These are phyloP conservation scores for Amylocystis lapponica DNA, from an alignment of 768 basidiomycete genomes.

Conservation along the genomic window DNA sequence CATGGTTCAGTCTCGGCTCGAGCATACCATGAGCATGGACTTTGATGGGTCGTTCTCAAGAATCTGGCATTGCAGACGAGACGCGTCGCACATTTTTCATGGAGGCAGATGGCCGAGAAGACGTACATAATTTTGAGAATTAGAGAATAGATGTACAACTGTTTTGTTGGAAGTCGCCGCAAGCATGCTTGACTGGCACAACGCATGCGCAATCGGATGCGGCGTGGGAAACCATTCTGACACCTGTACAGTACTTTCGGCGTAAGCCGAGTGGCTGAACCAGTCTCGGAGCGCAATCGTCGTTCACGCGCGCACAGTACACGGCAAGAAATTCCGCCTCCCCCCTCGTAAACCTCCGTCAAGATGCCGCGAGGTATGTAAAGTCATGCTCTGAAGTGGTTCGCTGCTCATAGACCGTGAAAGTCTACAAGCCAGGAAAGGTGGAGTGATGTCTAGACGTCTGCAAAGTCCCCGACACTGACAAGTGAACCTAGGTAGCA, in stretches of 20 bases:
- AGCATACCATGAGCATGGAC: too few relatives aligned
- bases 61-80: too few relatives aligned
- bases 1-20: too few relatives aligned
- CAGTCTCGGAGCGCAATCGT: constrained; percentile 1
- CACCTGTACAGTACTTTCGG: constrained; percentile 20
- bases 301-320: neutral
- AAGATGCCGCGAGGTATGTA: constrained; percentile 39
- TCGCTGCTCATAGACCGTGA: constrained; percentile 6
- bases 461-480: constrained; percentile 4
- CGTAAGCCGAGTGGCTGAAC: constrained; percentile 21
- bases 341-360: constrained; percentile 16
- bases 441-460: constrained; percentile 33
- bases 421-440: constrained; percentile 96
- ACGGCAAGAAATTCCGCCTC: constrained; percentile 10
- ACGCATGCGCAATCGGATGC: too few relatives aligned
- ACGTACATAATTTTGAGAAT: too few relatives aligned
- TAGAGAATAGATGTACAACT: too few relatives aligned
- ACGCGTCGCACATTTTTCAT: too few relatives aligned
- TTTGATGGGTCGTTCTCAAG: too few relatives aligned
- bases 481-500: constrained; percentile 54
- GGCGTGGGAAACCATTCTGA: too few relatives aligned
- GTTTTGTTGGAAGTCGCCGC: too few relatives aligned
- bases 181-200: too few relatives aligned
- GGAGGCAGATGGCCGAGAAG: too few relatives aligned
- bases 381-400: neutral